phyloP scores from a whole-genome alignment of 2,329 filamentous ascomycete genomes.

The Cladosporium velox region DNA sequence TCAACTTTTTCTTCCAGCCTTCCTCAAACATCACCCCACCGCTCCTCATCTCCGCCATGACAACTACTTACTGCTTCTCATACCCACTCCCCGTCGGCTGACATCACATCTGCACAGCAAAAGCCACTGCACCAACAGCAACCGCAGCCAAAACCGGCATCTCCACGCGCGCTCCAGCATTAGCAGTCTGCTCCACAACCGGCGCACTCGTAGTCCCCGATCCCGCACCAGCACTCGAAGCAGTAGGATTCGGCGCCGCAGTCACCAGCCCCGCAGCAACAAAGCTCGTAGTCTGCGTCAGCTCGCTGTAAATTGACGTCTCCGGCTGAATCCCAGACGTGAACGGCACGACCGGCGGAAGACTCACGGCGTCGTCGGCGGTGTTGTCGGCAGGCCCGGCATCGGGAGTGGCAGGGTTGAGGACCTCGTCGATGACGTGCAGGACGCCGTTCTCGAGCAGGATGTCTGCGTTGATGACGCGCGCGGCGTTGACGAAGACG shows the following conservation, averaged over 20 bases:
- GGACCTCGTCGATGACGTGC: slow-evolving; percentile 48
- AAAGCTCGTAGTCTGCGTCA: slow-evolving; percentile 16
- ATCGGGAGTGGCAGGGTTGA: slow-evolving; percentile 7
- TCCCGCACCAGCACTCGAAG: not conserved
- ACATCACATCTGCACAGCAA: slow-evolving; percentile 7
- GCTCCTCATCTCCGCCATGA: no score
- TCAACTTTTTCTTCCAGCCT: no score
- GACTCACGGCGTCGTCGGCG: not conserved
- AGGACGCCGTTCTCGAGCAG: slow-evolving; percentile 50
- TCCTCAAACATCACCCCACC: no score
- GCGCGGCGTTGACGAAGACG: slow-evolving; percentile 49
- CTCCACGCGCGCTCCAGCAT: not conserved
- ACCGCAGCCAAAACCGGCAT: slow-evolving; percentile 11
- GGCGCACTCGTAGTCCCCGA: slow-evolving; percentile 8
- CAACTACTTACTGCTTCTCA: no score
- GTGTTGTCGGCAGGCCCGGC: slow-evolving; percentile 5
- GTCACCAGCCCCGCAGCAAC: slow-evolving; percentile 8
- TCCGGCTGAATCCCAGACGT: slow-evolving; percentile 5
- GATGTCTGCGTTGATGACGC: slow-evolving; percentile 46
- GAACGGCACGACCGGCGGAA: slow-evolving; percentile 6
- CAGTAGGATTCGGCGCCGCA: not conserved
- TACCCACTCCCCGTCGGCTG: no score
- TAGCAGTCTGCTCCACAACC: slow-evolving; percentile 6
- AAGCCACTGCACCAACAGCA: slow-evolving; percentile 7
- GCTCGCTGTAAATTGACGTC: slow-evolving; percentile 12